These are phyloP conservation scores for Boletus pseudopeckii DNA, from an alignment of 768 basidiomycete genomes.

Conservation along the genomic window DNA sequence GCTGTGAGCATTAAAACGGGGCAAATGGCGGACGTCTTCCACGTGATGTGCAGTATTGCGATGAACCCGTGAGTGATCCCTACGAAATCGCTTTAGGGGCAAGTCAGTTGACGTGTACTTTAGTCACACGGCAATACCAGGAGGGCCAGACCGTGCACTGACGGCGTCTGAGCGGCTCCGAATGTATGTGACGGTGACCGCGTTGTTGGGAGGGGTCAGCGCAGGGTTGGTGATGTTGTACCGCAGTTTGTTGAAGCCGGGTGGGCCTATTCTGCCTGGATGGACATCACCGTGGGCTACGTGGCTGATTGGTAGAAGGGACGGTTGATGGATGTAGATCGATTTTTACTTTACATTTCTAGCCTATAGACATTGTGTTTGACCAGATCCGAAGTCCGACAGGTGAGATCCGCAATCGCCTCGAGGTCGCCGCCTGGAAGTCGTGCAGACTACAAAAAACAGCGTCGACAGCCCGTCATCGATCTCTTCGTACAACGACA, in stretches of 20 bases:
- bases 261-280: slow-evolving; percentile 45
- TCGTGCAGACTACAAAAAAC: slow-evolving; percentile 16
- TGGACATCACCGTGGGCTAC: slow-evolving; percentile 62
- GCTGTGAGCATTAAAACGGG: slow-evolving; percentile 87
- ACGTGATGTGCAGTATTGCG: slow-evolving; percentile 78
- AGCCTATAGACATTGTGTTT: slow-evolving; percentile 15
- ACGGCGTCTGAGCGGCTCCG: slow-evolving; percentile 64
- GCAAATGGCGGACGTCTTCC: slow-evolving; percentile 84
- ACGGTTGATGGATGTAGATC: slow-evolving; percentile 19
- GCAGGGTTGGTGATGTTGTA: slow-evolving; percentile 70
- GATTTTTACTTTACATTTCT: slow-evolving; percentile 5
- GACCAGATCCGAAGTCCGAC: slow-evolving; percentile 35
- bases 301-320: slow-evolving; percentile 62
- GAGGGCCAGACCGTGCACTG: slow-evolving; percentile 78
- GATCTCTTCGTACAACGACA: slow-evolving; percentile 10
- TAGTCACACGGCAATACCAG: slow-evolving; percentile 69
- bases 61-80: slow-evolving; percentile 73
- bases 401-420: slow-evolving; percentile 36
- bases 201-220: slow-evolving; percentile 67
- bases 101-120: slow-evolving; percentile 9
- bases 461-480: slow-evolving; percentile 14
- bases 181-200: slow-evolving; percentile 70
- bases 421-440: slow-evolving; percentile 32
- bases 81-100: not conserved
- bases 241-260: slow-evolving; percentile 64